These are phyloP conservation scores for Stephania yunnanensis DNA, from an alignment of 164 flowering plant species.

Conservation along the genomic window DNA sequence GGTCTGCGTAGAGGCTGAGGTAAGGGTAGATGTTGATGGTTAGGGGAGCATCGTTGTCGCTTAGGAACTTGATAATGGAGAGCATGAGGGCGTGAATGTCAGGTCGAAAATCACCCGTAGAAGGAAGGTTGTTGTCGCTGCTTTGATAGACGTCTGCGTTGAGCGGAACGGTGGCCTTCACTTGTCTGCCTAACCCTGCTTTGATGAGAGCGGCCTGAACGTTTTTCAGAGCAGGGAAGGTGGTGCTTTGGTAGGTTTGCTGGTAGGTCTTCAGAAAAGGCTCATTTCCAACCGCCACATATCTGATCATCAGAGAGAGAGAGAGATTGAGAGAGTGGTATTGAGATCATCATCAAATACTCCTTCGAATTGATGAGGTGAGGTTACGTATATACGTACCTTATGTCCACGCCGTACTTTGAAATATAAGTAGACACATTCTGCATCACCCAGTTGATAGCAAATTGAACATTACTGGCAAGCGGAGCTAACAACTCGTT, in stretches of 20 bases:
- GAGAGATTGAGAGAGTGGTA: too few species aligned
- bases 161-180: conserved; percentile 78
- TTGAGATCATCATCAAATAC: too few species aligned
- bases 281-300: conserved; percentile 90
- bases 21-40: conserved; percentile 93
- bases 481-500: conserved; percentile 63
- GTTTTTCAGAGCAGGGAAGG: conserved; percentile 80
- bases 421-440: conserved; percentile 76
- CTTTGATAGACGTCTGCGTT: conserved; percentile 86
- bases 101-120: conserved; percentile 79
- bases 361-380: too few species aligned
- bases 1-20: conserved; percentile 76
- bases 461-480: conserved; percentile 50
- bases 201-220: conserved; percentile 88
- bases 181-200: conserved; percentile 72
- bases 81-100: conserved; percentile 74
- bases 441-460: conserved; percentile 62
- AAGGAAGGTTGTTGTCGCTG: conserved; percentile 53
- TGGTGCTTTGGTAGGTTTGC: conserved; percentile 37
- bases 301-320: conserved; percentile 30
- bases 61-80: conserved; percentile 66
- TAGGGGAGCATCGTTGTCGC: conserved; percentile 49
- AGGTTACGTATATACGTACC: conserved; percentile 31
- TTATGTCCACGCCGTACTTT: conserved; percentile 57
- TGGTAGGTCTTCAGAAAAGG: conserved; percentile 78